Conservation (phyloP, 345 rosid species). For the Viola odorata region DNA sequence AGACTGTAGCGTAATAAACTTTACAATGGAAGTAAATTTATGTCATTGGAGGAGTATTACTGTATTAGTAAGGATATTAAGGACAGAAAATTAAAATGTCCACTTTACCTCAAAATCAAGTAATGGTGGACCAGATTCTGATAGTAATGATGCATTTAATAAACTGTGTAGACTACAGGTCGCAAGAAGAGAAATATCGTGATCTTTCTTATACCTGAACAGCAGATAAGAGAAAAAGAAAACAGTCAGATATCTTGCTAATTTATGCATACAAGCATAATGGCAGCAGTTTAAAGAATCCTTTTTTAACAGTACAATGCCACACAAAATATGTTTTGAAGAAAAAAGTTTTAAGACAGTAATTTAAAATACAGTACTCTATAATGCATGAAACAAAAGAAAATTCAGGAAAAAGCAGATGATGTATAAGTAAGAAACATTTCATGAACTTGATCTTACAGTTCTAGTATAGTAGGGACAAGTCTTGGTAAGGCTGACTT, state of each 20-base stretch:
- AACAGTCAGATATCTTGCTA: background rate
- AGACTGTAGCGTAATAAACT: no score
- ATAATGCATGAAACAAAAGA: background rate
- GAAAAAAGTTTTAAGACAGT: background rate
- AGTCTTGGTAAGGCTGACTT: conserved; percentile 91
- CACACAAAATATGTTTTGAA: background rate
- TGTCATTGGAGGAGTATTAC: background rate
- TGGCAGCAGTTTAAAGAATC: no score
- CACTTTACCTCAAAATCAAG: conserved; percentile 85
- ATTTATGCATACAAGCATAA: background rate
- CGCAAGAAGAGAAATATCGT: conserved; percentile 72
- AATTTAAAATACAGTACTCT: background rate
- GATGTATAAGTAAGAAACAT: conserved; percentile 7
- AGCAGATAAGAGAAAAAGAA: conserved; percentile 6
- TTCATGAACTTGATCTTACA: no score
- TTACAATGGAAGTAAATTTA: no score
- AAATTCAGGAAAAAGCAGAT: background rate
- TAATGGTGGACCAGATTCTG: conserved; percentile 94
- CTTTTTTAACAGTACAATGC: no score
- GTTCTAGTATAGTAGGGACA: conserved; percentile 77
- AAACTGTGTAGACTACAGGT: conserved; percentile 79
- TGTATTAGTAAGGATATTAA: background rate
- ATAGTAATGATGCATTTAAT: conserved; percentile 63
- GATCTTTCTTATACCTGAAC: conserved; percentile 78
- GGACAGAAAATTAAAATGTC: background rate